phyloP scores from a whole-genome alignment of 352 stramenopile genomes.

The Elongisporangium undulatum region DNA sequence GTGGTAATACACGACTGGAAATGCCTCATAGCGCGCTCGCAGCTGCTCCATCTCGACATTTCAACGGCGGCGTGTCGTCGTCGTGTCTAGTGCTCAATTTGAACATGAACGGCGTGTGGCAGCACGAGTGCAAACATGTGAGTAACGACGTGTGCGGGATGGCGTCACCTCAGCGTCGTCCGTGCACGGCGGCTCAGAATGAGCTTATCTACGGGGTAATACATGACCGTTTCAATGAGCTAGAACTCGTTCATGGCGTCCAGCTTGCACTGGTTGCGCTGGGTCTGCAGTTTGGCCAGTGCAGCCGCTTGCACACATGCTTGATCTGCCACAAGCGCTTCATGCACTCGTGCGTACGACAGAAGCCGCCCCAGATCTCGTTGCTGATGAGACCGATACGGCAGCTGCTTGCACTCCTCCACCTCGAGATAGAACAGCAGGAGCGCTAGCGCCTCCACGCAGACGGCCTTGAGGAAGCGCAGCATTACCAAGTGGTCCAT shows the following conservation, averaged over 20 bases:
- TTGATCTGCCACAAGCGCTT: conserved; percentile 45
- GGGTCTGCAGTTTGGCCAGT: conserved; percentile 13
- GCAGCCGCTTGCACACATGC: conserved; percentile 9
- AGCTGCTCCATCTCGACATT: too few species aligned
- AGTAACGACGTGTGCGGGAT: too few species aligned
- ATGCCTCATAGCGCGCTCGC: too few species aligned
- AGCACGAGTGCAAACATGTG: too few species aligned
- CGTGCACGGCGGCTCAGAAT: conserved; percentile 33
- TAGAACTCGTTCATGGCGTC: conserved; percentile 59
- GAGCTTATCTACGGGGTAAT: conserved; percentile 69
- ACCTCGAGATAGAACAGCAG: conserved; percentile 83
- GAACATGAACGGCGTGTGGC: too few species aligned
- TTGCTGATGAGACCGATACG: conserved; percentile 75
- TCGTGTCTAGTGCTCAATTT: too few species aligned
- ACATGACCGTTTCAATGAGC: conserved; percentile 69
- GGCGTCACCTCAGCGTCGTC: conserved; percentile 2
- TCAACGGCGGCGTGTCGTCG: too few species aligned
- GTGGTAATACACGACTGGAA: too few species aligned
- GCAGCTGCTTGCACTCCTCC: conserved; percentile 78
- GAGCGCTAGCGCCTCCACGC: conserved; percentile 73
- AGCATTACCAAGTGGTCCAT: conserved; percentile 71
- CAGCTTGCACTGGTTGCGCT: conserved; percentile 61
- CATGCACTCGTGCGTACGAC: conserved; percentile 63
- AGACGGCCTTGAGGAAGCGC: conserved; percentile 84
- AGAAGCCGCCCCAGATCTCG: conserved; percentile 64